Conservation (phyloP, 352 stramenopile species). For the Pythium sukuiense region DNA sequence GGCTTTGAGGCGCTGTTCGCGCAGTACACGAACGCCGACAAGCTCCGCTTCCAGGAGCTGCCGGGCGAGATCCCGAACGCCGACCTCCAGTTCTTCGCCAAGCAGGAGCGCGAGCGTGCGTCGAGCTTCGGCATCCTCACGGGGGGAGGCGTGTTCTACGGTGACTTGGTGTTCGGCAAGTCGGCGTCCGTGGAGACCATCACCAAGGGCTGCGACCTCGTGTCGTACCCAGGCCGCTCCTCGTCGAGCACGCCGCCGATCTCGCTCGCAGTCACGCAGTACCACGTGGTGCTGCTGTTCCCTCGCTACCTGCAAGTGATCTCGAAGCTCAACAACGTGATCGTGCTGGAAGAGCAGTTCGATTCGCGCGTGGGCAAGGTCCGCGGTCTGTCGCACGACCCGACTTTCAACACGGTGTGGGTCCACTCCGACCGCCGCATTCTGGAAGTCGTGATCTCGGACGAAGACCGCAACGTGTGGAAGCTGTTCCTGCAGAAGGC, state of each 20-base stretch:
- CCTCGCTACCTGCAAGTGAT: conserved; percentile 78
- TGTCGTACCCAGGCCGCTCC: conserved; percentile 66
- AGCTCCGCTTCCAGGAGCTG: conserved; percentile 89
- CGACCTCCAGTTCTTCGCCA: conserved; percentile 76
- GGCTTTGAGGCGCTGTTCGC: conserved; percentile 87
- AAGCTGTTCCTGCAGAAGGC: conserved; percentile 91
- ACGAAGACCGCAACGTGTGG: conserved; percentile 93
- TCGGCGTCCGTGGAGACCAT: conserved; percentile 80
- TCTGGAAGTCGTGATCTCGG: conserved; percentile 68
- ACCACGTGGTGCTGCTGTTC: conserved; percentile 92
- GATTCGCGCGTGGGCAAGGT: conserved; percentile 77
- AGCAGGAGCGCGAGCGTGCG: conserved; percentile 75
- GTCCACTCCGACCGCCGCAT: conserved; percentile 83
- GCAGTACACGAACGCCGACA: conserved; percentile 77
- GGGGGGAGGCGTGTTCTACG: conserved; percentile 89
- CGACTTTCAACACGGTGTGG: conserved; percentile 84
- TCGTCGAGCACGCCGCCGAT: conserved; percentile 62
- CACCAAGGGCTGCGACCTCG: conserved; percentile 68
- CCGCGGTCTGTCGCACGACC: conserved; percentile 61
- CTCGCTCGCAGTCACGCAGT: conserved; percentile 88
- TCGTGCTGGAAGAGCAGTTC: conserved; percentile 85
- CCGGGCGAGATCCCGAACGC: conserved; percentile 82
- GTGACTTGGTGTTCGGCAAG: conserved; percentile 75
- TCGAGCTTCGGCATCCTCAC: conserved; percentile 92
- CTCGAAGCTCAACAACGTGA: conserved; percentile 83